Percentiles rank a stretch among this genome's conserved stretches.
Conservation (phyloP, 2,329 filamentous ascomycete species). For the Diaporthe vaccinii region DNA sequence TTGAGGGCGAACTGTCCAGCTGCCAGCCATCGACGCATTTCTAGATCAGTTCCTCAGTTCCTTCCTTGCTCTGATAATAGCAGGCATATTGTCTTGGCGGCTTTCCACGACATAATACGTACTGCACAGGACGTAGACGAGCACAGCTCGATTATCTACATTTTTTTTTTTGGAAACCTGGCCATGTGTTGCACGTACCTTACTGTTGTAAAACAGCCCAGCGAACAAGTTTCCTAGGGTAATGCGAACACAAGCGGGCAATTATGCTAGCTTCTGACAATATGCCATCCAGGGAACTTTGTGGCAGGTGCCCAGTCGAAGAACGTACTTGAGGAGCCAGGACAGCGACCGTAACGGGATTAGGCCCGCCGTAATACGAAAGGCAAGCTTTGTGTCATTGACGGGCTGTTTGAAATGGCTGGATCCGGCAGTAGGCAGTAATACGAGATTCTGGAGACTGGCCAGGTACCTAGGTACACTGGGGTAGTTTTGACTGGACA, state of each 20-base stretch:
- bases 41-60: not conserved
- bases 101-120: not conserved
- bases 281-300: not conserved
- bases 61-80: not conserved
- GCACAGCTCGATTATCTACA: not conserved
- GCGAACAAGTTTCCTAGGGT: not conserved
- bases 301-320: not conserved
- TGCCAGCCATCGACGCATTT: not conserved
- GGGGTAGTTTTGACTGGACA: not conserved
- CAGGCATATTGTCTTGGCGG: not conserved
- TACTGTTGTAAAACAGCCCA: not conserved
- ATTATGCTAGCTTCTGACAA: not conserved
- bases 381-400: slow-evolving; percentile 20
- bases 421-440: slow-evolving; percentile 2
- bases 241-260: not conserved
- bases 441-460: slow-evolving; percentile 22
- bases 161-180: not conserved
- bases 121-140: not conserved
- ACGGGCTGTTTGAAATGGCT: slow-evolving; percentile 11
- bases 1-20: not conserved
- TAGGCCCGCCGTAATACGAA: slow-evolving; percentile 13
- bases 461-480: slow-evolving; percentile 7
- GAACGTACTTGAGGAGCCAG: not conserved
- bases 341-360: slow-evolving; percentile 1
- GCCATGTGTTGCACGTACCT: not conserved